Percentiles rank a stretch among this genome's conserved stretches.
Evolutionary conservation across 805 yeast species (phyloP).

Genomic region (Wickerhamiella nectarea): DNA sequence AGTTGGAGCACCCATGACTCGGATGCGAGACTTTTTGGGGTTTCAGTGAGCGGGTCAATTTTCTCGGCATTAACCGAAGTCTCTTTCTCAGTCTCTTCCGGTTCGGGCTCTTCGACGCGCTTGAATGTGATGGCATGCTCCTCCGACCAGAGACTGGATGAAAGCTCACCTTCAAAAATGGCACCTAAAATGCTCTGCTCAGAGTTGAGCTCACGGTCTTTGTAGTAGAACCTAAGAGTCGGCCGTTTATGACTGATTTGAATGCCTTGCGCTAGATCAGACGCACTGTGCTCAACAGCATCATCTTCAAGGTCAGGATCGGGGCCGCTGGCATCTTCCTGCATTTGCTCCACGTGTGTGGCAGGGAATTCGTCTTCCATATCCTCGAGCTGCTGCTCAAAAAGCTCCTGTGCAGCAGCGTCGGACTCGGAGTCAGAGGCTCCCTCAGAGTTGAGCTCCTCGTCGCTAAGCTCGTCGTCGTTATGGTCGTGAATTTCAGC

Average conservation of each 20-base stretch:
- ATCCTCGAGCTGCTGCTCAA: background rate
- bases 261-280: background rate
- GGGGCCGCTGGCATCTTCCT: background rate
- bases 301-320: background rate
- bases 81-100: too few relatives aligned
- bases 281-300: slow-evolving; percentile 3
- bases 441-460: background rate
- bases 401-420: background rate
- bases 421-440: background rate
- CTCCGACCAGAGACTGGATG: slow-evolving; percentile 37
- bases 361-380: background rate
- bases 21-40: slow-evolving; percentile 9
- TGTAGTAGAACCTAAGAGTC: slow-evolving; percentile 1
- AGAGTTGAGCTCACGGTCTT: slow-evolving; percentile 7
- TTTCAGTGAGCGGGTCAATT: background rate
- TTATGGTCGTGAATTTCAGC: slow-evolving; percentile 10
- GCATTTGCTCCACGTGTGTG: slow-evolving; percentile 9
- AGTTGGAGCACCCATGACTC: slow-evolving; percentile 3
- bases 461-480: slow-evolving; percentile 5
- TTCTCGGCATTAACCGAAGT: background rate
- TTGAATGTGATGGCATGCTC: slow-evolving; percentile 40
- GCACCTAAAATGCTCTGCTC: slow-evolving; percentile 13
- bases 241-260: background rate
- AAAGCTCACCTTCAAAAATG: slow-evolving; percentile 3
- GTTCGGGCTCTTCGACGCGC: slow-evolving; percentile 16